These are phyloP conservation scores for Phlebopus sp. DNA, from an alignment of 1,284 basidiomycete genomes.

Conservation along the genomic window DNA sequence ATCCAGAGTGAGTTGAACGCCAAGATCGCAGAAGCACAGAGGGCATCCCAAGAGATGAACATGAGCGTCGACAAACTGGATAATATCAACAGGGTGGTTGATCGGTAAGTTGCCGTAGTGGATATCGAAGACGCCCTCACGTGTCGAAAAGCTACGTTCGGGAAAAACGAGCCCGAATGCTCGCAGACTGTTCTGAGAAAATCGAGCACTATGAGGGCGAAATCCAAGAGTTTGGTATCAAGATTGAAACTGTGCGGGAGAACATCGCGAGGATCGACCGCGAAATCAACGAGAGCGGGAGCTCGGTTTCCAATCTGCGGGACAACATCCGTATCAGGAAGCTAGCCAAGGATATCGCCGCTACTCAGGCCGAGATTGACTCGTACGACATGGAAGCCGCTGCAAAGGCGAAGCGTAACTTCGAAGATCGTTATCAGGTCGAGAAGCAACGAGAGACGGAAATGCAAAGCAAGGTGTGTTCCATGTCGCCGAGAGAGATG, in stretches of 20 bases:
- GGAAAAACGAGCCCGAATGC: conserved; percentile 60
- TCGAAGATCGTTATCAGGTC: conserved; percentile 75
- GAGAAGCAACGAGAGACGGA: conserved; percentile 73
- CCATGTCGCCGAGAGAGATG: conserved; percentile 9
- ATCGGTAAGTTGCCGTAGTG: conserved; percentile 45
- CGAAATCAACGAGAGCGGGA: conserved; percentile 72
- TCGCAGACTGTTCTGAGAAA: conserved; percentile 61
- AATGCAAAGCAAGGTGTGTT: conserved; percentile 66
- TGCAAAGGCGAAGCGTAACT: conserved; percentile 76
- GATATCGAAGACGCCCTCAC: conserved; percentile 1
- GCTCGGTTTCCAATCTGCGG: conserved; percentile 71
- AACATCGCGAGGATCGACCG: conserved; percentile 58
- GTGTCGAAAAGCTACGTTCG: conserved; percentile 61
- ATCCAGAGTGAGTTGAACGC: conserved; percentile 52
- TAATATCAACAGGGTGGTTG: conserved; percentile 58
- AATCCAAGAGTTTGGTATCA: conserved; percentile 53
- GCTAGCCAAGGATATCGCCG: conserved; percentile 64
- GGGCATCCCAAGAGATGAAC: conserved; percentile 61
- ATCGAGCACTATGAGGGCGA: conserved; percentile 60
- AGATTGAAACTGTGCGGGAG: conserved; percentile 55
- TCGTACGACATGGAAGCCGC: conserved; percentile 79
- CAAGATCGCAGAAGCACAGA: conserved; percentile 52
- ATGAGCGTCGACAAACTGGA: conserved; percentile 63
- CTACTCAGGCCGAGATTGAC: conserved; percentile 73
- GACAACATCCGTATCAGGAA: conserved; percentile 84